A percentile compares a stretch with the other conserved stretches of the same genome.
phyloP scores from a whole-genome alignment of 805 yeast genomes.

The Ogataea neopini region DNA sequence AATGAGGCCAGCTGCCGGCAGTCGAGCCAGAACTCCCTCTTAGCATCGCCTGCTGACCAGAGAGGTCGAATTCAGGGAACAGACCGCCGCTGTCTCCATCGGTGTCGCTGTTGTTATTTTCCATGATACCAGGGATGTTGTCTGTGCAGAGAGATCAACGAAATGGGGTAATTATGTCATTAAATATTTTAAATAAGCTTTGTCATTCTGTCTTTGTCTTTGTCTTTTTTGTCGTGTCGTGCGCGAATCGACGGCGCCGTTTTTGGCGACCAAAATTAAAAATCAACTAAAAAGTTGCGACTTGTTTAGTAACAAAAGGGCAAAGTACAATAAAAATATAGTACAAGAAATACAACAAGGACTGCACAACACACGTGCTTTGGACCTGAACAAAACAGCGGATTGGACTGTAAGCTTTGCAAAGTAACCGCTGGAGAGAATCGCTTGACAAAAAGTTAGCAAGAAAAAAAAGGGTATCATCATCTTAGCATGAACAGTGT shows the following conservation, averaged over 20 bases:
- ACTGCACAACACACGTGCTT: background rate
- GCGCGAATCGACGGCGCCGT: slow-evolving; percentile 3
- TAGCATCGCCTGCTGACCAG: background rate
- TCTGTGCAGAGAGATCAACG: too few relatives aligned
- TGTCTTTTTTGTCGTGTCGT: slow-evolving; percentile 1
- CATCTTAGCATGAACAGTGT: background rate
- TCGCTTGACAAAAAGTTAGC: background rate
- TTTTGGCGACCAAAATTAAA: slow-evolving; percentile 2
- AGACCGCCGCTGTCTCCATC: background rate
- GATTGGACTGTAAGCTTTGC: background rate
- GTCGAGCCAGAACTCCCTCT: background rate
- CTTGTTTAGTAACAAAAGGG: background rate
- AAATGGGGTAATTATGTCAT: too few relatives aligned
- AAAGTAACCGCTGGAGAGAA: slow-evolving; percentile 1
- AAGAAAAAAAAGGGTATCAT: background rate
- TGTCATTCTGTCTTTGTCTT: background rate
- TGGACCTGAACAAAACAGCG: background rate
- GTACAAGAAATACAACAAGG: background rate
- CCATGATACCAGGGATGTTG: too few relatives aligned
- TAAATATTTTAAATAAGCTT: background rate
- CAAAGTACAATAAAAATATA: background rate
- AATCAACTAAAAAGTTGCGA: background rate
- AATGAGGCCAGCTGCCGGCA: background rate
- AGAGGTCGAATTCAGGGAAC: background rate
- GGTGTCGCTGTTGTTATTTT: background rate